Base-by-base conservation (phyloP, 352 stramenopile species). In the Phytophthora brassicae region DNA sequence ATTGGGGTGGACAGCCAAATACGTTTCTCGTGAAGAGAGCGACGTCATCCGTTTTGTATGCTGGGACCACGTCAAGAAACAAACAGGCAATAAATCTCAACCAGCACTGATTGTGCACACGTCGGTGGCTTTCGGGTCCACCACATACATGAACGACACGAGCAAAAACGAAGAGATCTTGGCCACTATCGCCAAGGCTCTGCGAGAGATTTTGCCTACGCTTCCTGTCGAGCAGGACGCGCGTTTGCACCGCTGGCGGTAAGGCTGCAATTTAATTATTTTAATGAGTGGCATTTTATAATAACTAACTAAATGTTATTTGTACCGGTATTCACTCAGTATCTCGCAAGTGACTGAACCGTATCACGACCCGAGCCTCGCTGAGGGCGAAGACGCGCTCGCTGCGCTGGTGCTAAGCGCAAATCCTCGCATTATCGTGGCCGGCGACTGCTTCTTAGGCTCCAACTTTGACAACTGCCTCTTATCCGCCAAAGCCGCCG, bases 1-100 rank as follows among this genome's bases (percentile, higher is more conserved):
- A 33, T 53, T 88, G 8, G 75, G 74, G 0, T 92, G 80, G 83
- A 90, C 74, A 17, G 73, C 73, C 57, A 88, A 84, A 60, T 92
- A 89, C 56, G 66, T 90, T 11, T 46, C 69, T 3, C 36, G 46
- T 1, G 68, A 78, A 23, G 75, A 90, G 51, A 84, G 86, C 41
- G 72, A 86, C 22, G 61, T 88, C 46, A 72, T 92, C 24, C 83
- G 79, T n/a, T 92, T 86, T 55, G 46, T 92, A 33, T 92, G 81
- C 60, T 92, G 83, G 81, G 83, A 92, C 60, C 81, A 86, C 35
- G 54, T 85, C 11, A 92, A 92, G 63, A 89, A 89, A 33, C 36
- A 73, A 1, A 4, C 48, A 6, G 22, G 44, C 8, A 17, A 47
- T 2, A 38, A 56, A 29, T 54, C 50, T 2, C 47, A 29, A 1